Percentiles rank a stretch among this genome's conserved stretches.
Evolutionary conservation across 208 protist species (phyloP).

Genomic region (Sergeia podlipaevii): DNA sequence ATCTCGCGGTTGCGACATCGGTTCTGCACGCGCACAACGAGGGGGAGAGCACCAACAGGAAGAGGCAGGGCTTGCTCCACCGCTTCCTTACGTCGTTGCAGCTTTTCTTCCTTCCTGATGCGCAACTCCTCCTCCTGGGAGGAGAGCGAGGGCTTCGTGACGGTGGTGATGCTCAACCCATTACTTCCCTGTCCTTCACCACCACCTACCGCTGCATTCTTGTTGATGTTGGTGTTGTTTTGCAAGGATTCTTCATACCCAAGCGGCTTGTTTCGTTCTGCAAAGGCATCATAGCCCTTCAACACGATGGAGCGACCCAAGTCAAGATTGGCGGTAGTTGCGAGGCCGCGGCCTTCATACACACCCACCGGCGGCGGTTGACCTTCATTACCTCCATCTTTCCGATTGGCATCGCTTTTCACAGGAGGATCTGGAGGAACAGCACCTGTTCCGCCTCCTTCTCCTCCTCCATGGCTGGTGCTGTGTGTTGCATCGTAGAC

Average conservation of each 20-base stretch:
- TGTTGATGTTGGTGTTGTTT: background rate
- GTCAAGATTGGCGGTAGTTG: no score
- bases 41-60: conserved; percentile 35
- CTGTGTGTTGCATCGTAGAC: no score
- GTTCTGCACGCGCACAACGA: conserved; percentile 48
- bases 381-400: background rate
- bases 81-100: no score
- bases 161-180: conserved; percentile 5
- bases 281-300: conserved; percentile 11
- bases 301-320: no score
- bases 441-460: no score
- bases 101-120: background rate
- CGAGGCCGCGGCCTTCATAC: background rate
- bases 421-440: no score
- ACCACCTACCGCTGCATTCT: background rate
- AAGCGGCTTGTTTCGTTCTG: background rate
- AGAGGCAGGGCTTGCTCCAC: conserved; percentile 23
- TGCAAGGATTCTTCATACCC: background rate
- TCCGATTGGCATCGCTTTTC: background rate
- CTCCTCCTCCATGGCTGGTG: no score
- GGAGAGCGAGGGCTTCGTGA: background rate
- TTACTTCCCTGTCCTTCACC: background rate
- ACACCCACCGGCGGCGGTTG: background rate
- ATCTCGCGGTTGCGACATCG: conserved; percentile 23
- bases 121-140: background rate